These are phyloP conservation scores for Rhodocollybia butyracea DNA, from an alignment of 768 basidiomycete genomes.

Conservation along the genomic window DNA sequence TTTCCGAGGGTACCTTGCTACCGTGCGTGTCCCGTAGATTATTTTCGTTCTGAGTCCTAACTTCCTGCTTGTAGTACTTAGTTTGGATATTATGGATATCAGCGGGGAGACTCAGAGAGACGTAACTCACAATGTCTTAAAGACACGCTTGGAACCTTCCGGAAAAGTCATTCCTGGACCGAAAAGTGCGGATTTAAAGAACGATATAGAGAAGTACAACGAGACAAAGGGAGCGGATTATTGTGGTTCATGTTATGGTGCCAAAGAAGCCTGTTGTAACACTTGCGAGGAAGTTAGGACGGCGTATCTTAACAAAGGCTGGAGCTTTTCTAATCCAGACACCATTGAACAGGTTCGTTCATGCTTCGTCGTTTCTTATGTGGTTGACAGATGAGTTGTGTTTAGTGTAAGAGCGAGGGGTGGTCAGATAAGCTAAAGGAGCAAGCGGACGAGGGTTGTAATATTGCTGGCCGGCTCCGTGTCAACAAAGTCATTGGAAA, in stretches of 20 bases:
- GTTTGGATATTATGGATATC: slow-evolving; percentile 97
- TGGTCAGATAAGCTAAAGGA: slow-evolving; percentile 94
- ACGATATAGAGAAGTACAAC: slow-evolving; percentile 82
- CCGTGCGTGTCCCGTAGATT: slow-evolving; percentile 50
- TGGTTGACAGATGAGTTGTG: background rate
- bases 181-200: slow-evolving; percentile 63
- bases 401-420: slow-evolving; percentile 86
- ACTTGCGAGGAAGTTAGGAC: slow-evolving; percentile 92
- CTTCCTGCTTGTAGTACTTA: slow-evolving; percentile 65
- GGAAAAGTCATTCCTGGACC: slow-evolving; percentile 60
- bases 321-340: slow-evolving; percentile 92
- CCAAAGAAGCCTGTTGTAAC: slow-evolving; percentile 89
- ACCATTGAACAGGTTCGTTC: slow-evolving; percentile 82
- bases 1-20: slow-evolving; percentile 98
- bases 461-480: slow-evolving; percentile 83
- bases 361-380: background rate
- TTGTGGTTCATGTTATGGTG: slow-evolving; percentile 97
- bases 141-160: slow-evolving; percentile 65
- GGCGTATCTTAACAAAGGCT: slow-evolving; percentile 87
- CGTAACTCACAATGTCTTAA: slow-evolving; percentile 83
- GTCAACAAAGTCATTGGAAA: slow-evolving; percentile 98
- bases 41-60: background rate
- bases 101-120: slow-evolving; percentile 94
- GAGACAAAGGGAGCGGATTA: slow-evolving; percentile 58
- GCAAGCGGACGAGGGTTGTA: slow-evolving; percentile 93